Evolutionary conservation across 768 basidiomycete genomes (phyloP).

Genomic region (Clitopilus hobsonii): DNA sequence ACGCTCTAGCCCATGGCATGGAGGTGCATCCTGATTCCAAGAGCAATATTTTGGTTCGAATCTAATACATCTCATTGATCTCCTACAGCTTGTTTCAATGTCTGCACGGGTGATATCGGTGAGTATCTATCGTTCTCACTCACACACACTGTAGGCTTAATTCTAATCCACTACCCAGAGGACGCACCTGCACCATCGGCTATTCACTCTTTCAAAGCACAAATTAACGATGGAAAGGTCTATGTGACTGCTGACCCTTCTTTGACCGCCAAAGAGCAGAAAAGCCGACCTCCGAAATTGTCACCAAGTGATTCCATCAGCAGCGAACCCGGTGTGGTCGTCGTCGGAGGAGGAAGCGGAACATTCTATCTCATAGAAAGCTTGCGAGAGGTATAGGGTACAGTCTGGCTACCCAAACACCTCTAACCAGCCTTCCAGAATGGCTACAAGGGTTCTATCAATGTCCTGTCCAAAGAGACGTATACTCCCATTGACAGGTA

Average conservation of each 20-base stretch:
- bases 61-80: too few relatives aligned
- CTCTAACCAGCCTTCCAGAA: slow-evolving; percentile 37
- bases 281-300: slow-evolving; percentile 15
- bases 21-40: slow-evolving; percentile 58
- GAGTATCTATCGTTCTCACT: slow-evolving; percentile 11
- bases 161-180: slow-evolving; percentile 42
- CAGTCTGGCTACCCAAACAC: not conserved
- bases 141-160: not conserved
- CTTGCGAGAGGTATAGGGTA: slow-evolving; percentile 63
- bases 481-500: slow-evolving; percentile 84
- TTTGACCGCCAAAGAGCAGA: slow-evolving; percentile 61
- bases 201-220: slow-evolving; percentile 72
- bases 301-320: slow-evolving; percentile 15
- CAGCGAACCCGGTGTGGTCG: slow-evolving; percentile 70
- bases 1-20: slow-evolving; percentile 73
- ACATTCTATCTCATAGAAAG: slow-evolving; percentile 76
- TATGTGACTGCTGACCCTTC: slow-evolving; percentile 66
- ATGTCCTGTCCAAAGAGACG: slow-evolving; percentile 72
- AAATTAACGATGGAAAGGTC: slow-evolving; percentile 68
- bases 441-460: slow-evolving; percentile 74
- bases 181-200: slow-evolving; percentile 84
- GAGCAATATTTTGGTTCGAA: too few relatives aligned
- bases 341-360: slow-evolving; percentile 84
- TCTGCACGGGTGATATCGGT: slow-evolving; percentile 82
- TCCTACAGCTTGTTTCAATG: slow-evolving; percentile 75